These are phyloP conservation scores for Yamadazyma buinensis DNA, from an alignment of 1,139 yeast genomes.

Conservation along the genomic window DNA sequence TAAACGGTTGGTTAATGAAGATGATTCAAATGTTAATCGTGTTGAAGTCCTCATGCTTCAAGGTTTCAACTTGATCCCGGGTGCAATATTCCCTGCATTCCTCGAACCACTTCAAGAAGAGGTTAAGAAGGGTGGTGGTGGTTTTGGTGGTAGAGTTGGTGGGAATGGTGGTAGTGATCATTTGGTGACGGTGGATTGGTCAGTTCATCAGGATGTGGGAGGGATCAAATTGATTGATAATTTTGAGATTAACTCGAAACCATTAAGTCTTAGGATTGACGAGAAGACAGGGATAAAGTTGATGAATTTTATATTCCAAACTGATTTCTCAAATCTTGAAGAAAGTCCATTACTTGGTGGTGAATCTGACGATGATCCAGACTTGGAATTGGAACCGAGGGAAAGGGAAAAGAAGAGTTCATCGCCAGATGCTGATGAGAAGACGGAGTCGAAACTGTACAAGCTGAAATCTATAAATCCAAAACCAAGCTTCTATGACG, in stretches of 20 bases:
- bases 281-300: slow-evolving; percentile 57
- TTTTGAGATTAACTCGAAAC: slow-evolving; percentile 50
- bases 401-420: slow-evolving; percentile 4
- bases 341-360: slow-evolving; percentile 26
- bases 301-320: slow-evolving; percentile 53
- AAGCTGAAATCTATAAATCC: background rate
- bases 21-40: slow-evolving; percentile 40
- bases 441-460: background rate
- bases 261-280: slow-evolving; percentile 56
- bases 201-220: slow-evolving; percentile 62
- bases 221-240: slow-evolving; percentile 61
- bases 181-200: slow-evolving; percentile 54
- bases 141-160: slow-evolving; percentile 29
- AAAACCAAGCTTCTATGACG: background rate
- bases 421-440: background rate
- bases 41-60: slow-evolving; percentile 45
- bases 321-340: slow-evolving; percentile 27
- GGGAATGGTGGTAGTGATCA: slow-evolving; percentile 14
- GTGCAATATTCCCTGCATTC: slow-evolving; percentile 33
- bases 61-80: slow-evolving; percentile 33
- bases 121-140: background rate
- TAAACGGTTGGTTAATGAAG: slow-evolving; percentile 47
- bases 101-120: slow-evolving; percentile 27
- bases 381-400: background rate
- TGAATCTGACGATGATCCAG: slow-evolving; percentile 8